A percentile compares a stretch with the other conserved stretches of the same genome.
Evolutionary conservation across 441 rosid genomes (phyloP).

Genomic region (Eutrema salsugineum): DNA sequence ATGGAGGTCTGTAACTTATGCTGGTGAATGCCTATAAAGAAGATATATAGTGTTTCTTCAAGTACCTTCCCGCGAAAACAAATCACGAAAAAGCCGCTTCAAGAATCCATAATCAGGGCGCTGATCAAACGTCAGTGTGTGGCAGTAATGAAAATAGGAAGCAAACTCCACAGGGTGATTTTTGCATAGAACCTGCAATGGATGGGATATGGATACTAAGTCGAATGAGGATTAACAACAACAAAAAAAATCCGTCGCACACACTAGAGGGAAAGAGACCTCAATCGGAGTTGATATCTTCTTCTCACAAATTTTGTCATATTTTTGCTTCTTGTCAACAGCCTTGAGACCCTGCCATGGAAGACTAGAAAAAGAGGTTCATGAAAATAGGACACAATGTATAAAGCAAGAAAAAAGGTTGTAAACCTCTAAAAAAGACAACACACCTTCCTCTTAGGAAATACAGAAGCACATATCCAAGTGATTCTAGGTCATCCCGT

Average conservation of each 20-base stretch:
- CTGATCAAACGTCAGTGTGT: constrained; percentile 80
- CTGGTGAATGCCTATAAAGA: constrained; percentile 5
- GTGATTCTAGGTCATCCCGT: constrained; percentile 70
- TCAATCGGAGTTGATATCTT: constrained; percentile 94
- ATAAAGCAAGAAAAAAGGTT: not conserved
- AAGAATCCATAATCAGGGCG: constrained; percentile 92
- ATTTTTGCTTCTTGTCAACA: constrained; percentile 90
- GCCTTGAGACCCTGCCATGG: constrained; percentile 99
- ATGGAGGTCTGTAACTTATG: constrained; percentile 9
- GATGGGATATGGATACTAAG: constrained; percentile 1
- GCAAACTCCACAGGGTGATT: constrained; percentile 93
- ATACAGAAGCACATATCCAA: constrained; percentile 65
- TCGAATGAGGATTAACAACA: not conserved
- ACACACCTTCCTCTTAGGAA: constrained; percentile 67
- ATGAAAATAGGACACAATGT: not conserved
- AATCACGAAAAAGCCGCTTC: constrained; percentile 81
- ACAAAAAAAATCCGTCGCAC: not conserved
- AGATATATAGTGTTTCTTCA: not conserved
- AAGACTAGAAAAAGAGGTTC: constrained; percentile 50
- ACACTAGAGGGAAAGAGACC: constrained; percentile 37
- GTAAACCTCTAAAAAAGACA: not conserved
- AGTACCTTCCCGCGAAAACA: constrained; percentile 77
- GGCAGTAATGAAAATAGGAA: constrained; percentile 88
- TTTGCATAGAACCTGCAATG: constrained; percentile 77
- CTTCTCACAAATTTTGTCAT: constrained; percentile 94